These are phyloP conservation scores for Benincasa hispida DNA, from an alignment of 306 rosid genomes.

Conservation along the genomic window DNA sequence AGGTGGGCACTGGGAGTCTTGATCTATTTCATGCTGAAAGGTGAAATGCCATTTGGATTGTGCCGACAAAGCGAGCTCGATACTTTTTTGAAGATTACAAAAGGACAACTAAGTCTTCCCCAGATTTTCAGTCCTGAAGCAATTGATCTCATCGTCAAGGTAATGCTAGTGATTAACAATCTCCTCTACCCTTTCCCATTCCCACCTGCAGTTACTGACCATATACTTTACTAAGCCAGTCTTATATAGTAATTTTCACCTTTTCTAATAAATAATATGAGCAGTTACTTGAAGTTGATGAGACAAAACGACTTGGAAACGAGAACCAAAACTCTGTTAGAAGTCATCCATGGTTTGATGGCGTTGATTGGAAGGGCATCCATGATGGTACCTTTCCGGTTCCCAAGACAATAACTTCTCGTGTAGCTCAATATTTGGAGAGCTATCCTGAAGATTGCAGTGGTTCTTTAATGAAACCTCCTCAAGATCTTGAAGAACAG, in stretches of 20 bases:
- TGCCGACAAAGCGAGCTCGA: constrained; percentile 93
- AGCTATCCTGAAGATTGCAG: constrained; percentile 37
- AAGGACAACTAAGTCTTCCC: constrained; percentile 62
- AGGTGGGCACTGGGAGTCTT: constrained; percentile 98
- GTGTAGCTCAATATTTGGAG: constrained; percentile 53
- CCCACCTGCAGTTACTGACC: not conserved
- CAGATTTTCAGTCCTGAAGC: constrained; percentile 71
- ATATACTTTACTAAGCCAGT: not conserved
- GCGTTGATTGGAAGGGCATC: constrained; percentile 71
- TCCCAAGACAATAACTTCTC: constrained; percentile 60
- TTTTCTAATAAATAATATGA: not conserved
- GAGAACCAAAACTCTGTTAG: constrained; percentile 51
- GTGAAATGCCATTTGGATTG: constrained; percentile 92
- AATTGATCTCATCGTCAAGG: constrained; percentile 82
- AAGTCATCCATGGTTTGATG: constrained; percentile 82
- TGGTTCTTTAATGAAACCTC: constrained; percentile 32
- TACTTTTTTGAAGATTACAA: constrained; percentile 75
- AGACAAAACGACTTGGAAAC: constrained; percentile 70
- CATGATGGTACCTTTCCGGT: constrained; percentile 31
- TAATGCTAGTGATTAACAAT: constrained; percentile 4
- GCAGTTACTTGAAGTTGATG: constrained; percentile 88
- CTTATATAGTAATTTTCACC: not conserved
- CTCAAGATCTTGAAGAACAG: constrained; percentile 30
- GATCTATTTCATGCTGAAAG: constrained; percentile 66
- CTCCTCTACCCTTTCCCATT: not conserved